phyloP scores from a whole-genome alignment of 345 rosid genomes.

The Limnanthes douglasii region DNA sequence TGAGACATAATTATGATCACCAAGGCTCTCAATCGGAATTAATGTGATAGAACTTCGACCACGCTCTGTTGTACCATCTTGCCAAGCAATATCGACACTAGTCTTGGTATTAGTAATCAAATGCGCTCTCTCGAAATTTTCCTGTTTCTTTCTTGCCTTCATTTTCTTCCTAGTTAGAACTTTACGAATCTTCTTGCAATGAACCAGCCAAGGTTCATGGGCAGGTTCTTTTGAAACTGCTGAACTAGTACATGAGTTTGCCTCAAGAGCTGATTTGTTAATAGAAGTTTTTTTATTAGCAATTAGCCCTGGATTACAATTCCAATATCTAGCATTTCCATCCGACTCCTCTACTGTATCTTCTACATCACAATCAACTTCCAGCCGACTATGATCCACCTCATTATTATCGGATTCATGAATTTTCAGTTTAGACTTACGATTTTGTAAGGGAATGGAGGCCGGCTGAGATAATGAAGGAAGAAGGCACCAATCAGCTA shows the following conservation, averaged over 20 bases:
- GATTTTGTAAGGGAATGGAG: conserved; percentile 27
- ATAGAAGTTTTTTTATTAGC: too few species aligned
- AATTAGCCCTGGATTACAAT: too few species aligned
- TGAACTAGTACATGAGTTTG: too few species aligned
- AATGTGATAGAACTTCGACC: conserved; percentile 38
- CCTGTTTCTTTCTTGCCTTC: conserved; percentile 70
- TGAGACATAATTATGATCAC: conserved; percentile 91
- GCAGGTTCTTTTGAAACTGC: conserved; percentile 50
- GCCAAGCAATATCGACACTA: conserved; percentile 78
- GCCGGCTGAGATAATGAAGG: conserved; percentile 31
- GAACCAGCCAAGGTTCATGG: conserved; percentile 75
- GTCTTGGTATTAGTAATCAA: conserved; percentile 58
- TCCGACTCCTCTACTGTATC: conserved; percentile 35
- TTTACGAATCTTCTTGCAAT: conserved; percentile 85
- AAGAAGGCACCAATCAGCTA: conserved; percentile 85
- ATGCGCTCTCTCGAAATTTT: conserved; percentile 72
- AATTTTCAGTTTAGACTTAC: conserved; percentile 33
- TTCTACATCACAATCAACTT: conserved; percentile 21
- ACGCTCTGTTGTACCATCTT: conserved; percentile 53
- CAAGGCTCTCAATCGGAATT: conserved; percentile 92
- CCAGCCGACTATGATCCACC: conserved; percentile 20
- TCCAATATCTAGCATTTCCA: conserved; percentile 22
- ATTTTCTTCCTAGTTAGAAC: conserved; percentile 68
- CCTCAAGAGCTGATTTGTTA: too few species aligned
- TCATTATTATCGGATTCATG: conserved; percentile 24